phyloP scores from a whole-genome alignment of 768 basidiomycete genomes.

The Phaeolepiota aurea region DNA sequence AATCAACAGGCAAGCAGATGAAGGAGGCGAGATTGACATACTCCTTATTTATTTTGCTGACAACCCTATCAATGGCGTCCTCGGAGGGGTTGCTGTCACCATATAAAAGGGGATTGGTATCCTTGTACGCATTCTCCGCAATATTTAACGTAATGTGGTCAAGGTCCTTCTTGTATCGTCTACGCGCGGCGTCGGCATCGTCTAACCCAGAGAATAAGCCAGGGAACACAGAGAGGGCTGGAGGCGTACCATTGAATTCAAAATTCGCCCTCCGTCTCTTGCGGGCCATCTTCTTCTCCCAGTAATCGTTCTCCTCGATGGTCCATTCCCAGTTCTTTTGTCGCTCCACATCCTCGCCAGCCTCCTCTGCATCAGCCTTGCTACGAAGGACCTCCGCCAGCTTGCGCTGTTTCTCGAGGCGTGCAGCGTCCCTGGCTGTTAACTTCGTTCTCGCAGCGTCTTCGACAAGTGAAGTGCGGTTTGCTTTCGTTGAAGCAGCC shows the following conservation, averaged over 20 bases:
- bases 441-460: slow-evolving; percentile 76
- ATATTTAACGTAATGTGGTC: slow-evolving; percentile 85
- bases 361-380: slow-evolving; percentile 84
- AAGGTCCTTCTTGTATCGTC: slow-evolving; percentile 88
- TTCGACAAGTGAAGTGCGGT: slow-evolving; percentile 78
- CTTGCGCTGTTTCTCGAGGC: slow-evolving; percentile 84
- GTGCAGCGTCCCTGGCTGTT: slow-evolving; percentile 70
- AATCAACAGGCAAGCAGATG: background rate
- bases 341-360: slow-evolving; percentile 87
- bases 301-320: slow-evolving; percentile 91
- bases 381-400: slow-evolving; percentile 79
- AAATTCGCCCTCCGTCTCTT: slow-evolving; percentile 84
- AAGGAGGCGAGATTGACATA: slow-evolving; percentile 30
- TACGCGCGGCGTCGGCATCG: slow-evolving; percentile 81
- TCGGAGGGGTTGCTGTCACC: slow-evolving; percentile 94
- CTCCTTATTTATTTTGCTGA: slow-evolving; percentile 91
- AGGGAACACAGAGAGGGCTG: slow-evolving; percentile 1
- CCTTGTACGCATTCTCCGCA: slow-evolving; percentile 82
- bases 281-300: slow-evolving; percentile 85
- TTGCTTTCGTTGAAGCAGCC: slow-evolving; percentile 74
- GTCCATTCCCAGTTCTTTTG: slow-evolving; percentile 94
- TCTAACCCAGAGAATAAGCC: slow-evolving; percentile 36
- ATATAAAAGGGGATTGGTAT: slow-evolving; percentile 88
- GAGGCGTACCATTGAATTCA: slow-evolving; percentile 78
- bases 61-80: slow-evolving; percentile 90